Base-by-base conservation (phyloP, 345 rosid species). In the Aquilaria yunnanensis region DNA sequence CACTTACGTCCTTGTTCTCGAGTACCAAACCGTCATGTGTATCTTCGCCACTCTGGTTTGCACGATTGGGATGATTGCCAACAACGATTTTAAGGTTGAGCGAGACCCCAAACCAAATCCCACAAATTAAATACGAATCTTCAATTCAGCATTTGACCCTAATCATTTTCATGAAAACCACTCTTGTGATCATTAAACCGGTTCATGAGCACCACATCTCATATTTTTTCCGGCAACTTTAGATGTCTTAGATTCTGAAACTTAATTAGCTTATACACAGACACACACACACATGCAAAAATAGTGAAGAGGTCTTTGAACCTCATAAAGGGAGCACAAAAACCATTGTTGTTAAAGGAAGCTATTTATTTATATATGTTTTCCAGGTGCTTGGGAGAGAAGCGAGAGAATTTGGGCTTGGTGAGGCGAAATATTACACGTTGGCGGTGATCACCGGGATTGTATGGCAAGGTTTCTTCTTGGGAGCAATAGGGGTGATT, bases 1-100 rank as follows among this genome's bases (percentile, higher is more conserved):
- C 1, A 85, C 65, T 12, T 87, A 75, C 62, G 33, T 83, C 16
- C 75, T 90, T 54, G 97, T 90, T 11, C 14, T 90, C 57, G 97
- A 90, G 83, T 54, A 80, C 61, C 90, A 90, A 71, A 49, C 81
- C 69, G 82, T 88, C 0, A 66, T 81, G 82, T 72, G 83, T 59
- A 4, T 90, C 12, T 75, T 78, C 57, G 92, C 96, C 47, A 77
- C 91, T 13, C 52, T 51, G 29, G 51, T 90, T 37, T 82, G 87
- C 63, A 65, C 88, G 3, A 59, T 81, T 7, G 95, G 95, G 16
- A 82, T 90, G 95, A 9, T 82, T 12, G 30, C 78, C 12, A 67
- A 67, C 72, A 82, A 82, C 1, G 95, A 85, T 51, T 87, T 87
- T 50, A 71, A 85, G 91, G 91, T 90, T 63, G 9, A 33, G 2